Percentiles rank a stretch among this genome's conserved stretches.
Evolutionary conservation across 2,329 filamentous ascomycete species (phyloP).

Genomic region (Calonectria fujianensis): DNA sequence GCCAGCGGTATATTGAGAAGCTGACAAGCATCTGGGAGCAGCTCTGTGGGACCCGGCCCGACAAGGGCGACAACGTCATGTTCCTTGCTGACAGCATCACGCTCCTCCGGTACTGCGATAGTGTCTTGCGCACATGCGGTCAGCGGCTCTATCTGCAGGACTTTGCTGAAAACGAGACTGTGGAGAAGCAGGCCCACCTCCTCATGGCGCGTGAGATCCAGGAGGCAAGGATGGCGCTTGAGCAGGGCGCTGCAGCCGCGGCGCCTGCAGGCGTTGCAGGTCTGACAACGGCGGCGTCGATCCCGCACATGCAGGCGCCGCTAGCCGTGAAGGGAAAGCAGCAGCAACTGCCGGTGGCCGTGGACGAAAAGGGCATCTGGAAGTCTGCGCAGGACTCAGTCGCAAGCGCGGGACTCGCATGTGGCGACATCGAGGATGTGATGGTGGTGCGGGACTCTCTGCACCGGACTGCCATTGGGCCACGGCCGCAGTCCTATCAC

Average conservation of each 20-base stretch:
- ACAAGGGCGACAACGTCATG: slow-evolving; percentile 51
- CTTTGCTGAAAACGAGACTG: slow-evolving; percentile 55
- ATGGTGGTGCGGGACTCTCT: slow-evolving; percentile 57
- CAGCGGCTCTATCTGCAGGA: slow-evolving; percentile 61
- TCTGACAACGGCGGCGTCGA: neutral
- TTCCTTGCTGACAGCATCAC: slow-evolving; percentile 62
- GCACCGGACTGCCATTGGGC: slow-evolving; percentile 56
- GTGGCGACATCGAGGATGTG: slow-evolving; percentile 54
- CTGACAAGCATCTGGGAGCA: slow-evolving; percentile 57
- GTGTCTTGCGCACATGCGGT: slow-evolving; percentile 53
- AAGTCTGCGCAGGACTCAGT: slow-evolving; percentile 35
- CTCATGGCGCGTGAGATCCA: slow-evolving; percentile 50
- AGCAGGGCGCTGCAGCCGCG: slow-evolving; percentile 20
- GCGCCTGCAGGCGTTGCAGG: neutral
- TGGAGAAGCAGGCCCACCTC: slow-evolving; percentile 58
- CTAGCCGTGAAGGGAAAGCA: neutral
- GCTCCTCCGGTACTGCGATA: slow-evolving; percentile 61
- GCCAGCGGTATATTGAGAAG: slow-evolving; percentile 41
- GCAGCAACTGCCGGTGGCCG: slow-evolving; percentile 20
- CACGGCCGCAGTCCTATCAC: slow-evolving; percentile 60
- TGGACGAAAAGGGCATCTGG: slow-evolving; percentile 35
- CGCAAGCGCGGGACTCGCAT: slow-evolving; percentile 44
- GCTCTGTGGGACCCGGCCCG: slow-evolving; percentile 55
- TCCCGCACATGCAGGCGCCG: slow-evolving; percentile 8
- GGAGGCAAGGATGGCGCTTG: slow-evolving; percentile 39